phyloP scores from a whole-genome alignment of 768 basidiomycete species.

The Psilocybe azurescens region DNA sequence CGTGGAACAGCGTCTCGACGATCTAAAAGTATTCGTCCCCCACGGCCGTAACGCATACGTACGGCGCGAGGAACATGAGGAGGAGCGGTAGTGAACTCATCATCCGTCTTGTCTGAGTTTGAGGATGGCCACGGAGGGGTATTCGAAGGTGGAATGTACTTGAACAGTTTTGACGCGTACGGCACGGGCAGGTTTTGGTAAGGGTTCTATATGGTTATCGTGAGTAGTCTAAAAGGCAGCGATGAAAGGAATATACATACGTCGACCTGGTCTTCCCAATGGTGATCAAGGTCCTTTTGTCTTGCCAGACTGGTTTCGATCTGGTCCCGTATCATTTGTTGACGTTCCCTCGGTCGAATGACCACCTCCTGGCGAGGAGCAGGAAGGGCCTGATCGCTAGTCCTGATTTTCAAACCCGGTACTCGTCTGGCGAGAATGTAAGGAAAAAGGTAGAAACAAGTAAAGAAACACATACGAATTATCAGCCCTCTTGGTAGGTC shows the following conservation, averaged over 20 bases:
- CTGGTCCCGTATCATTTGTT: slow-evolving; percentile 59
- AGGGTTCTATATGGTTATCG: slow-evolving; percentile 51
- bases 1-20: slow-evolving; percentile 51
- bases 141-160: slow-evolving; percentile 52
- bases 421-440: slow-evolving; percentile 39
- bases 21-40: slow-evolving; percentile 80
- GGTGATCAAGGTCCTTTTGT: slow-evolving; percentile 76
- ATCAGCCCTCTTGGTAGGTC: slow-evolving; percentile 64
- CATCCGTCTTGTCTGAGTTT: slow-evolving; percentile 31
- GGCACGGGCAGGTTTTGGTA: slow-evolving; percentile 70
- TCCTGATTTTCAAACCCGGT: slow-evolving; percentile 57
- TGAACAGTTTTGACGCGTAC: slow-evolving; percentile 70
- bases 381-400: slow-evolving; percentile 47
- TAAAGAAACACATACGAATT: slow-evolving; percentile 26
- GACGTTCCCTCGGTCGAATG: slow-evolving; percentile 71
- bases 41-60: slow-evolving; percentile 82
- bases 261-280: slow-evolving; percentile 90
- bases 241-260: slow-evolving; percentile 43
- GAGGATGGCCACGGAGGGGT: slow-evolving; percentile 34
- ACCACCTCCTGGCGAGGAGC: slow-evolving; percentile 51
- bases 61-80: slow-evolving; percentile 47
- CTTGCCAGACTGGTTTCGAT: slow-evolving; percentile 65
- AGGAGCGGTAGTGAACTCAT: slow-evolving; percentile 32
- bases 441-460: slow-evolving; percentile 14
- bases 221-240: not conserved